Base-by-base conservation (phyloP, 2,329 filamentous ascomycete genomes). In the Periconia sp. region DNA sequence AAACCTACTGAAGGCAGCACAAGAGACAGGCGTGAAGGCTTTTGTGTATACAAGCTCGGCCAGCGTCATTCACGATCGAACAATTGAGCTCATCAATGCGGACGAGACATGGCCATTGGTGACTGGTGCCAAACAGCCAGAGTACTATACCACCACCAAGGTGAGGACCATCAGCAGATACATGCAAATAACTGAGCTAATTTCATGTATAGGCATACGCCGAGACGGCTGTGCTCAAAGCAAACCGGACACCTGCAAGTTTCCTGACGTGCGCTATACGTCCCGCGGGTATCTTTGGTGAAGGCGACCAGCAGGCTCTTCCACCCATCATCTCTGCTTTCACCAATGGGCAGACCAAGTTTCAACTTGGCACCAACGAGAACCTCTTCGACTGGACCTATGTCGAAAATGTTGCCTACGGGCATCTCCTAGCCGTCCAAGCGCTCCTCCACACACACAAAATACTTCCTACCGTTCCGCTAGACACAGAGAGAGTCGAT, bases 371-470 rank as follows among this genome's bases (percentile, higher is more conserved):
- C 38, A 58, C 67, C 15, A 79, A 80, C 57, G 69, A 74, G 42
- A 80, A 81, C 56, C 63, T 79, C 2, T 80, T 78, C 64, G 78
- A 81, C 59, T 79, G 77, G 48, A 78, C 76, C 25, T 79, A 79
- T 52, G 73, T 78, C 31, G 75, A 69, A 28, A 81, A 80, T 56
- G 71, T 78, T 11, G 75, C 75, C 2, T 71, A 78, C 52, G 78
- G 73, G 0, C 78, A 81, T 50, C 62, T 81, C 36, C 70, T 80
- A 10, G 77, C 75, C 2, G 71, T 74, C 0, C 66, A 73, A 11
- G 78, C 77, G 0, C 73, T 83, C 0, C 68, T 81, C 15, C 63
- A 69, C 4, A 75, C 74, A 5, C 59, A 68, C 50, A 67, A 70
- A 36, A 54, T 65, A 22, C 50, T 65, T 13, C 61, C 68, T 0